These are phyloP conservation scores for Haplosporangium gracile DNA, from an alignment of 192 early-diverging fungal species.

Conservation along the genomic window DNA sequence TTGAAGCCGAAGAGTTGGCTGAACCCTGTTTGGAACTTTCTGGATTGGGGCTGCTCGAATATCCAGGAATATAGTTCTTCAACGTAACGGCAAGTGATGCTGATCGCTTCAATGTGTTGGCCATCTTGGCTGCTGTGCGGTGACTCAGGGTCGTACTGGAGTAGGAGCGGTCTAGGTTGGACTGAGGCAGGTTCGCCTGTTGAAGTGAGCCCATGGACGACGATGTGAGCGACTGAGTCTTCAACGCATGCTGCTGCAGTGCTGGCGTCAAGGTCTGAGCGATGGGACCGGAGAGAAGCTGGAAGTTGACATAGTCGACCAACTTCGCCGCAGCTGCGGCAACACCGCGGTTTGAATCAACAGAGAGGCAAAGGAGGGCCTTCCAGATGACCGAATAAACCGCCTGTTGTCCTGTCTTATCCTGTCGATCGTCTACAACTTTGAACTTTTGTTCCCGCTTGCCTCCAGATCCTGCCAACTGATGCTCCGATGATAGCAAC, in stretches of 20 bases:
- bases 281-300: conserved; percentile 52
- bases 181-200: conserved; percentile 30
- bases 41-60: conserved; percentile 11
- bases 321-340: conserved; percentile 74
- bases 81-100: conserved; percentile 57
- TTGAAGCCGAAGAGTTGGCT: background rate
- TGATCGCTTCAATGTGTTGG: conserved; percentile 57
- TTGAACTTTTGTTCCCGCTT: conserved; percentile 43
- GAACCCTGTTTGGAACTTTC: conserved; percentile 2
- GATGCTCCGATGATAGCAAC: conserved; percentile 52
- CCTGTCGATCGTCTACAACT: conserved; percentile 24
- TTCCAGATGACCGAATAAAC: conserved; percentile 85
- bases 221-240: conserved; percentile 20
- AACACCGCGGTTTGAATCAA: conserved; percentile 87
- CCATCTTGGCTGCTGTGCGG: conserved; percentile 44
- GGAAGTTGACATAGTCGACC: conserved; percentile 78
- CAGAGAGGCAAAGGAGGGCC: conserved; percentile 81
- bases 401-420: conserved; percentile 45
- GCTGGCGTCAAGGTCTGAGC: conserved; percentile 25
- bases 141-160: conserved; percentile 34
- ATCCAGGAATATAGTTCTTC: conserved; percentile 53
- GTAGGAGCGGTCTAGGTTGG: conserved; percentile 25
- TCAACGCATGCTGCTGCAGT: conserved; percentile 36
- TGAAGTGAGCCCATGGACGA: conserved; percentile 34
- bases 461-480: conserved; percentile 59